phyloP scores from a whole-genome alignment of 371 early-diverging fungal species.

The Apophysomyces variabilis region DNA sequence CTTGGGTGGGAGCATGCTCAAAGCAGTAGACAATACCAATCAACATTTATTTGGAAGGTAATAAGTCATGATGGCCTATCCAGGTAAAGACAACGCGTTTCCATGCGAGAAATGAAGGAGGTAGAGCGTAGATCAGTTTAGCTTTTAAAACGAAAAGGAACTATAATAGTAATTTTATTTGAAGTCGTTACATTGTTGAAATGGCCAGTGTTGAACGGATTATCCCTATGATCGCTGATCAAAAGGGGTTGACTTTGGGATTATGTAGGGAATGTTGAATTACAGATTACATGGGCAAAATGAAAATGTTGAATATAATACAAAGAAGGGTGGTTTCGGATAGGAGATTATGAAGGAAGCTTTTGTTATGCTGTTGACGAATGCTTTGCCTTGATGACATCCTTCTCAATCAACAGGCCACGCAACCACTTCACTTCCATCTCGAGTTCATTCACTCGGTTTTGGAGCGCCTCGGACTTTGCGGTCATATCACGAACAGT shows the following conservation, averaged over 20 bases:
- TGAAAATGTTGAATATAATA: conserved; percentile 28
- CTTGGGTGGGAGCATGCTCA: too few relatives aligned
- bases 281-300: conserved; percentile 17
- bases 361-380: background rate
- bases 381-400: conserved; percentile 18
- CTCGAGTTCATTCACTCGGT: conserved; percentile 76
- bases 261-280: conserved; percentile 28
- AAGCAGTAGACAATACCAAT: too few relatives aligned
- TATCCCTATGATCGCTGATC: conserved; percentile 16
- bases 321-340: conserved; percentile 12
- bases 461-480: conserved; percentile 72
- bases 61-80: too few relatives aligned
- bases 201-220: conserved; percentile 24
- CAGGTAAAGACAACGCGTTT: too few relatives aligned
- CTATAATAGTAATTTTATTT: background rate
- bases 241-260: conserved; percentile 8
- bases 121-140: too few relatives aligned
- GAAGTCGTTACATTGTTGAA: conserved; percentile 11
- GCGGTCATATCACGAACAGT: conserved; percentile 80
- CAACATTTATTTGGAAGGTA: too few relatives aligned
- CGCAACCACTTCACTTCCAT: conserved; percentile 89
- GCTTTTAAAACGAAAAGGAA: too few relatives aligned
- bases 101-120: too few relatives aligned
- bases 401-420: conserved; percentile 81
- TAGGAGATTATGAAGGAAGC: background rate